Conservation (phyloP, 495 filamentous ascomycete genomes). For the Chaetomium cochliodes region DNA sequence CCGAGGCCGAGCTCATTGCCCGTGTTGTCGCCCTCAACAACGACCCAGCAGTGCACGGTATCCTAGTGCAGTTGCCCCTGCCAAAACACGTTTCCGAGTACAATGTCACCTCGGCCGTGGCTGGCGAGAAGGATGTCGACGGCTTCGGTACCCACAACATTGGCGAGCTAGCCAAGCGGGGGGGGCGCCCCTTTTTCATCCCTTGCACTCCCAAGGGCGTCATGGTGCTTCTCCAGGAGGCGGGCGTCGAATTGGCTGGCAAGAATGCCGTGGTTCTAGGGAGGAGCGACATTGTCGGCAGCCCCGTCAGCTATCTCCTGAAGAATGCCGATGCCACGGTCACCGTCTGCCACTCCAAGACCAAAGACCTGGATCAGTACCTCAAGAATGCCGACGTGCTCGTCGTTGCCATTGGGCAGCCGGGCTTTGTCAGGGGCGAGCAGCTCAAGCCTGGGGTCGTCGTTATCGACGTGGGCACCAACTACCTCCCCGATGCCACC, state of each 20-base stretch:
- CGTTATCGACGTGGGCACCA: slow-evolving; percentile 97
- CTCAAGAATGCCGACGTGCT: slow-evolving; percentile 86
- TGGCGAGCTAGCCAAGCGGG: slow-evolving; percentile 91
- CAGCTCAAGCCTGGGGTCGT: slow-evolving; percentile 93
- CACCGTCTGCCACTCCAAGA: slow-evolving; percentile 91
- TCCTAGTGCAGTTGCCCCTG: slow-evolving; percentile 89
- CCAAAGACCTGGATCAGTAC: slow-evolving; percentile 65
- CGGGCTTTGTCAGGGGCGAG: slow-evolving; percentile 86
- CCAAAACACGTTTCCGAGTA: slow-evolving; percentile 88
- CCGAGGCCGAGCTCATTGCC: slow-evolving; percentile 81
- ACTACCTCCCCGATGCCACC: slow-evolving; percentile 89
- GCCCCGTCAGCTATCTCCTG: slow-evolving; percentile 90
- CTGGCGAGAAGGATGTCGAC: slow-evolving; percentile 95
- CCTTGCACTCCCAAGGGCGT: slow-evolving; percentile 97
- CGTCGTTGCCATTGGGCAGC: slow-evolving; percentile 85
- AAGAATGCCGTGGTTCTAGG: slow-evolving; percentile 95
- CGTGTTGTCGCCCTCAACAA: slow-evolving; percentile 80
- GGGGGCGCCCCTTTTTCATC: slow-evolving; percentile 79
- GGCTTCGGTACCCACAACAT: slow-evolving; percentile 93
- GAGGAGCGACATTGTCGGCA: slow-evolving; percentile 94
- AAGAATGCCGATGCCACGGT: slow-evolving; percentile 96
- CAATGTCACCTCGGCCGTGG: slow-evolving; percentile 81
- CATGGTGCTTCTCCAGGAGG: slow-evolving; percentile 84
- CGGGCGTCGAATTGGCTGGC: slow-evolving; percentile 76
- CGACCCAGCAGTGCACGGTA: slow-evolving; percentile 82